phyloP scores from a whole-genome alignment of 192 early-diverging fungal species.

The Coemansia sp. region DNA sequence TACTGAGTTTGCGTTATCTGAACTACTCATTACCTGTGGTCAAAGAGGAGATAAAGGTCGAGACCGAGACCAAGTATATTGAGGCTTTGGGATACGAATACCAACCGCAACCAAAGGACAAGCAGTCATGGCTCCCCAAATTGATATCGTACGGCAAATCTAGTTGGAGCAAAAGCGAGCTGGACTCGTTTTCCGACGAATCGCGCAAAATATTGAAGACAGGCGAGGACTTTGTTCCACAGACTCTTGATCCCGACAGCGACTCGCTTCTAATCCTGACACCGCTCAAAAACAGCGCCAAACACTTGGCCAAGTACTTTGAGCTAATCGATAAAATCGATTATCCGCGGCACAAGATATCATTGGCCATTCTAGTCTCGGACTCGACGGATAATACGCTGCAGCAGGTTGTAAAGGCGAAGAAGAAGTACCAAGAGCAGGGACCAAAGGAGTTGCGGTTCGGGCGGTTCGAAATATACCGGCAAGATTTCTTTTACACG shows the following conservation, averaged over 20 bases:
- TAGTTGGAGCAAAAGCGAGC: neutral
- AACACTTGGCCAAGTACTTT: conserved; percentile 64
- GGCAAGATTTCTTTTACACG: conserved; percentile 60
- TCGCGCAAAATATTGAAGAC: conserved; percentile 32
- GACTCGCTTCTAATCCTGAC: conserved; percentile 65
- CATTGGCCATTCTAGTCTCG: conserved; percentile 69
- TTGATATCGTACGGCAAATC: neutral
- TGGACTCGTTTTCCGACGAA: conserved; percentile 24
- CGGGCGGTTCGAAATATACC: conserved; percentile 61
- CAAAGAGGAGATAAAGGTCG: too few species aligned
- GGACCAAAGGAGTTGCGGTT: conserved; percentile 55
- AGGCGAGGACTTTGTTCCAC: conserved; percentile 20
- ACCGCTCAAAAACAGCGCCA: conserved; percentile 66
- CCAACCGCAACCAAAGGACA: conserved; percentile 21
- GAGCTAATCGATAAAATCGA: conserved; percentile 56
- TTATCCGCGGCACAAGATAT: conserved; percentile 66
- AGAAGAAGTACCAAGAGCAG: conserved; percentile 41
- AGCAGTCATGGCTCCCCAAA: conserved; percentile 46
- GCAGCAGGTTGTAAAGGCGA: conserved; percentile 45
- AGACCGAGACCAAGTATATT: conserved; percentile 13
- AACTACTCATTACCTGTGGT: neutral
- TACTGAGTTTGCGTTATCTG: neutral
- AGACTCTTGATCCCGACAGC: conserved; percentile 30
- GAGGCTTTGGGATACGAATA: conserved; percentile 36
- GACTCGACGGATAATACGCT: conserved; percentile 64